A percentile compares a stretch with the other conserved stretches of the same genome.
phyloP scores from a whole-genome alignment of 2,329 filamentous ascomycete species.

The Amauroascus verrucosus region DNA sequence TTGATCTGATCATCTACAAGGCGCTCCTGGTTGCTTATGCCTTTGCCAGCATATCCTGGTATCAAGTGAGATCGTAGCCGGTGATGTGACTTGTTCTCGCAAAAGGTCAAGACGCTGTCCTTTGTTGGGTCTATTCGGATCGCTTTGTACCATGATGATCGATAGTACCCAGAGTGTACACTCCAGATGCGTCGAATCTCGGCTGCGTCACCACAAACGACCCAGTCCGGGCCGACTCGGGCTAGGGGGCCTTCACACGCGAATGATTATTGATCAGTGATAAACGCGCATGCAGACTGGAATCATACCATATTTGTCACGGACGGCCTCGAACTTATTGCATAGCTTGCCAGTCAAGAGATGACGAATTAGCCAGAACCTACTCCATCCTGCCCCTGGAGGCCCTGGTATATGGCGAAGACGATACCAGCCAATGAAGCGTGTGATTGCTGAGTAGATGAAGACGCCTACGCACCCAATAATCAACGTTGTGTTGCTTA shows the following conservation, averaged over 20 bases:
- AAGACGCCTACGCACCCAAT: background rate
- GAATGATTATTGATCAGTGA: background rate
- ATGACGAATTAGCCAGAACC: background rate
- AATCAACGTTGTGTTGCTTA: background rate
- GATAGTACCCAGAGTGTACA: slow-evolving; percentile 5
- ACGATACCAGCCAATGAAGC: background rate
- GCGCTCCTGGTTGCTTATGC: slow-evolving; percentile 36
- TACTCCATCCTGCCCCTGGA: background rate
- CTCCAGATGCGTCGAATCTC: slow-evolving; percentile 5
- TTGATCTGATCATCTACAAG: slow-evolving; percentile 42
- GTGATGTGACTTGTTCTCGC: slow-evolving; percentile 1
- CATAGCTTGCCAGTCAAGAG: background rate
- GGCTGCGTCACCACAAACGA: background rate
- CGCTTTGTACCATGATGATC: slow-evolving; percentile 1
- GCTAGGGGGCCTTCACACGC: background rate
- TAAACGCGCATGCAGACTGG: background rate
- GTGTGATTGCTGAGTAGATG: background rate
- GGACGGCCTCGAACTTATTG: background rate
- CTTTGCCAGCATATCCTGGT: slow-evolving; percentile 47
- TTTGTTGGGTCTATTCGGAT: slow-evolving; percentile 1
- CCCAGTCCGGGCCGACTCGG: background rate
- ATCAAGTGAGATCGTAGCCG: slow-evolving; percentile 26
- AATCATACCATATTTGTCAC: background rate
- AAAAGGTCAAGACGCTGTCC: background rate
- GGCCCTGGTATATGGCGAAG: slow-evolving; percentile 4